Base-by-base conservation (phyloP, 768 basidiomycete species). In the Amanita muscaria region DNA sequence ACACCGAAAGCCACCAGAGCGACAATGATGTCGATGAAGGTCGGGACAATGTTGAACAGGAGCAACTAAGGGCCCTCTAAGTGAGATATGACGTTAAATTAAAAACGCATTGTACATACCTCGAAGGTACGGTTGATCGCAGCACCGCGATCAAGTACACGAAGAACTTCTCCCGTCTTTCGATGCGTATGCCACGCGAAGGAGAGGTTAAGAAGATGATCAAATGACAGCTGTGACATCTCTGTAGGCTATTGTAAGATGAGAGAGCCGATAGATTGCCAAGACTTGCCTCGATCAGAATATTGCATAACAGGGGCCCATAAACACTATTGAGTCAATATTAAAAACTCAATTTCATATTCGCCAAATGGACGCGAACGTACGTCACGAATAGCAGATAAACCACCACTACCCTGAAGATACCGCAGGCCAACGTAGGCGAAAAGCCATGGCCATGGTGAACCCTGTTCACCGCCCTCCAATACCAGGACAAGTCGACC, bases 221-320 rank as follows among this genome's bases (percentile, higher is more conserved):
- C 78, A 63, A 87, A 88, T 8, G 89, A 84, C 42, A 92, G 68
- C 54, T 80, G 73, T 1, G 83, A 83, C 89, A 94, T 92, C 62
- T 88, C 87, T 81, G 52, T 12, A 51, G 14, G 19, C 41, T 23
- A 44, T 14, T 16, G 38, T 33, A 24, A 35, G 40, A 15, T 32
- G 40, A 19, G 24, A 21, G 23, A 14, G 22, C 22, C 18, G 19
- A 32, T 33, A 22, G 18, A 29, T 11, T 8, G 15, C 33, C 41
- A 44, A 3, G 34, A 55, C 65, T 47, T 50, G 75, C 77, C 76
- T 54, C 82, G 66, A 57, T 93, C 88, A 0, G 86, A 88, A 59
- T 80, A 87, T 62, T 90, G 88, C 76, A 90, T 85, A 33, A 98
- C 84, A 1, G 90, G 88, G 2, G 83, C 75, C 86, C 89, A 93